These are phyloP conservation scores for Casaregolazyma lundiana DNA, from an alignment of 1,139 yeast species.

Conservation along the genomic window DNA sequence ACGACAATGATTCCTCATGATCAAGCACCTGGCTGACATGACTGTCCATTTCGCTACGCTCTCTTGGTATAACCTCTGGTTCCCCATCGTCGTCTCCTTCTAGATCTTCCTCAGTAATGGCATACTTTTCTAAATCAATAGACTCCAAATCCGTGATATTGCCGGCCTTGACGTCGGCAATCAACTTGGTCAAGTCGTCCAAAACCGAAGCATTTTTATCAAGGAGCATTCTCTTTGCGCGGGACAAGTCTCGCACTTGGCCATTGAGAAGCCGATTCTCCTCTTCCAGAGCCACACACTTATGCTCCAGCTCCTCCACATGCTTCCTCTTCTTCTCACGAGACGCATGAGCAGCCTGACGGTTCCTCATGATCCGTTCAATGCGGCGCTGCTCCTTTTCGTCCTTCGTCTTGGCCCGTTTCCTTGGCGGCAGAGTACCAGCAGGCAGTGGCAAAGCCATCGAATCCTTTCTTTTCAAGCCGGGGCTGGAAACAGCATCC, in stretches of 20 bases:
- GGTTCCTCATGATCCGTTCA: slow-evolving; percentile 85
- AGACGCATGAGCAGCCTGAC: slow-evolving; percentile 97
- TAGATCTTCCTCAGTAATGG: slow-evolving; percentile 5
- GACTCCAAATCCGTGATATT: slow-evolving; percentile 4
- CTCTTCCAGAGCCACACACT: slow-evolving; percentile 28
- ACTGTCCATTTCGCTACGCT: slow-evolving; percentile 10
- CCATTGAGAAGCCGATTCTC: slow-evolving; percentile 28
- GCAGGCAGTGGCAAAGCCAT: slow-evolving; percentile 35
- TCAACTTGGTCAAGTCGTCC: slow-evolving; percentile 3
- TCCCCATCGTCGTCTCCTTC: slow-evolving; percentile 7
- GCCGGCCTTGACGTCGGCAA: slow-evolving; percentile 7
- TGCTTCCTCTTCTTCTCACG: slow-evolving; percentile 94
- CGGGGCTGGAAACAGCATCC: slow-evolving; percentile 15
- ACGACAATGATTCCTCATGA: background rate
- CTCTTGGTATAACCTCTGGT: background rate
- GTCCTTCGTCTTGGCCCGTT: slow-evolving; percentile 92
- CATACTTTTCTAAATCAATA: slow-evolving; percentile 5
- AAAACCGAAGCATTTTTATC: slow-evolving; percentile 2
- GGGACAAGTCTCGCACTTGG: slow-evolving; percentile 1
- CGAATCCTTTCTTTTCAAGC: slow-evolving; percentile 27
- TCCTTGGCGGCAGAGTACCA: slow-evolving; percentile 78
- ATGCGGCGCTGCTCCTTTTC: slow-evolving; percentile 95
- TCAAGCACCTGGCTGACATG: slow-evolving; percentile 5
- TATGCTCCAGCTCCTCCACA: slow-evolving; percentile 73
- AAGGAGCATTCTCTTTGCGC: slow-evolving; percentile 3